Evolutionary conservation across 2,329 filamentous ascomycete species (phyloP), one percentile per base, ranked within the genome.

Genomic region (Ilyonectria sp.): DNA sequence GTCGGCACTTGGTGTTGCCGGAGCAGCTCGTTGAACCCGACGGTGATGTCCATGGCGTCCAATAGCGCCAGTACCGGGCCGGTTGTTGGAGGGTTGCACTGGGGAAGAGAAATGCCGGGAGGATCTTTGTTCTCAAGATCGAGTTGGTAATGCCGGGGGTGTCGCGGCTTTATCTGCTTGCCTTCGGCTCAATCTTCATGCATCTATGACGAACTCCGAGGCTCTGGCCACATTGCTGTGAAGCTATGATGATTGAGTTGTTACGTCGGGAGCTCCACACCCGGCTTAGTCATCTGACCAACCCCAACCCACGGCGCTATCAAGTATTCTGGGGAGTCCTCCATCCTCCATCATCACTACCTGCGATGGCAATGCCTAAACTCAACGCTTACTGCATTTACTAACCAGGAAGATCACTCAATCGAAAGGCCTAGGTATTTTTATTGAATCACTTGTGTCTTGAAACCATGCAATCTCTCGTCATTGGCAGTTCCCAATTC

Each of bases 11-110:
- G 82, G 69, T 89, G 88, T 73, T 86, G 82, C 75, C 87, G 86
- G 26, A 95, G 86, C 53, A 92, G 86, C 78, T 91, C 85, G 79
- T 94, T 91, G 82, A 95, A 92, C 50, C 86, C 78, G 43, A 89
- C 83, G 9, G 92, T 94, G 67, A 94, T 85, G 78, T 95, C 87
- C 85, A 89, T 88, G 56, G 69, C 63, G 67, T 71, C 53, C 56
- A 67, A 62, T 75, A 17, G 44, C 63, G 49, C 60, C 26, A 37
- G 58, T 65, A 23, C 61, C 64, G 49, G 69, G 58, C 68, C 64
- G 63, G 54, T 23, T 50, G 29, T 57, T 65, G 43, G 37, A 56
- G 43, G 31, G 40, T 68, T 60, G 52, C 53, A 60, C 61, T 58
- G 49, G 43, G 55, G 46, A 43, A 47, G 29, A 35, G 4, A 57